Conservation (phyloP, 2,329 filamentous ascomycete species). For the Metarhizium brunneum region DNA sequence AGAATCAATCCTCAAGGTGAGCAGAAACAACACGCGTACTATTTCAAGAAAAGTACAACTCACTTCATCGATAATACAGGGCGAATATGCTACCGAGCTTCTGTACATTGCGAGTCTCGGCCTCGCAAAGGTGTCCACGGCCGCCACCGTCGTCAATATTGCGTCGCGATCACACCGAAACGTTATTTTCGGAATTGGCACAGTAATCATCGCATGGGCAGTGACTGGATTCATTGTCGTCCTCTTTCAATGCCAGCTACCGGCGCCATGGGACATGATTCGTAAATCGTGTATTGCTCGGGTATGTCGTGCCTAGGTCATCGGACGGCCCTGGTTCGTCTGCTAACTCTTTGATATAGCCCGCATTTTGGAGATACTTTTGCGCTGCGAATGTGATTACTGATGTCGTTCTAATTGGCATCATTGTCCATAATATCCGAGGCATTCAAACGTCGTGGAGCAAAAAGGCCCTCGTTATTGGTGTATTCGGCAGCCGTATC, state of each 20-base stretch:
- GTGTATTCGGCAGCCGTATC: conserved; percentile 21
- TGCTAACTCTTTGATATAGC: conserved; percentile 13
- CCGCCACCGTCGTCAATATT: conserved; percentile 16
- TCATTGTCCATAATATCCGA: conserved; percentile 18
- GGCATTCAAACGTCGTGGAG: conserved; percentile 18
- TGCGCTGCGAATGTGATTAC: conserved; percentile 20
- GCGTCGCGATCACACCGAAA: conserved; percentile 13
- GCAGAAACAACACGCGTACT: neutral
- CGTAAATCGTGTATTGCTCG: conserved; percentile 10
- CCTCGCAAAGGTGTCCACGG: conserved; percentile 17
- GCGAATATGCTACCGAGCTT: conserved; percentile 16
- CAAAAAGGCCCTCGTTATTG: conserved; percentile 19
- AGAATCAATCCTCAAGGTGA: conserved; percentile 15
- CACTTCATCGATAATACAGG: neutral
- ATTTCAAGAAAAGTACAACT: conserved; percentile 6
- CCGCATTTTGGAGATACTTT: conserved; percentile 17
- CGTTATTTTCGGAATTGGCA: conserved; percentile 11
- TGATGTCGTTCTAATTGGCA: conserved; percentile 15
- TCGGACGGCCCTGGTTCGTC: neutral
- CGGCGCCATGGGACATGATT: conserved; percentile 18
- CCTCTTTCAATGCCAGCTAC: conserved; percentile 17
- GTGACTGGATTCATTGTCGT: conserved; percentile 14
- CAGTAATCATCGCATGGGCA: conserved; percentile 15
- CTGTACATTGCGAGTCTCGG: conserved; percentile 16
- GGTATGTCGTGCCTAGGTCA: conserved; percentile 1